phyloP scores from a whole-genome alignment of 164 flowering plant genomes.

The Vitis amurensis region DNA sequence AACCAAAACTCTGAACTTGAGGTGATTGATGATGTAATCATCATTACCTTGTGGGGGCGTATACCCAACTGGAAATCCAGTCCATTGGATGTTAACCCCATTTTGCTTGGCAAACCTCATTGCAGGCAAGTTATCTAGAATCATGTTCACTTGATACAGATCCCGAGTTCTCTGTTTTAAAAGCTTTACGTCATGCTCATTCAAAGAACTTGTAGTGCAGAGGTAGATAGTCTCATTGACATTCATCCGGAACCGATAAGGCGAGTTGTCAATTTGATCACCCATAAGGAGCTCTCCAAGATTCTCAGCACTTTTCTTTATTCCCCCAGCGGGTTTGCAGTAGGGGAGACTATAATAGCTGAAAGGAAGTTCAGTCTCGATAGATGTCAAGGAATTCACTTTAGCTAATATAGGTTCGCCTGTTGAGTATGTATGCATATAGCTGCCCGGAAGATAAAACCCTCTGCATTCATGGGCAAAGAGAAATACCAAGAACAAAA shows the following conservation, averaged over 20 bases:
- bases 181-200: slow-evolving; percentile 27
- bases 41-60: slow-evolving; percentile 12
- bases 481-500: slow-evolving; percentile 10
- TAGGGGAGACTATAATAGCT: slow-evolving; percentile 34
- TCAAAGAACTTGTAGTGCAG: slow-evolving; percentile 28
- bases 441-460: slow-evolving; percentile 37
- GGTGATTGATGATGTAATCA: slow-evolving; percentile 45
- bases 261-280: slow-evolving; percentile 38
- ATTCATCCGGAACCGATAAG: slow-evolving; percentile 33
- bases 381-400: slow-evolving; percentile 39
- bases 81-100: slow-evolving; percentile 36
- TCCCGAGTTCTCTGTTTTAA: slow-evolving; percentile 34
- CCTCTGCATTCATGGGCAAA: slow-evolving; percentile 18
- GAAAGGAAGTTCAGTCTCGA: slow-evolving; percentile 37
- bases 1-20: slow-evolving; percentile 41
- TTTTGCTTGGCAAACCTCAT: slow-evolving; percentile 37
- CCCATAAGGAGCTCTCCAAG: slow-evolving; percentile 40
- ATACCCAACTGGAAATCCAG: slow-evolving; percentile 48
- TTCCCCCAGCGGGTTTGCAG: slow-evolving; percentile 23
- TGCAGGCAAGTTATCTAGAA: slow-evolving; percentile 47
- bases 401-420: slow-evolving; percentile 19
- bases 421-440: slow-evolving; percentile 31
- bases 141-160: slow-evolving; percentile 55
- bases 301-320: slow-evolving; percentile 37
- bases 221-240: slow-evolving; percentile 26